A percentile compares a stretch with the other conserved stretches of the same genome.
phyloP scores from a whole-genome alignment of 2,329 filamentous ascomycete species.

The Chrysoporthe austroafricana region DNA sequence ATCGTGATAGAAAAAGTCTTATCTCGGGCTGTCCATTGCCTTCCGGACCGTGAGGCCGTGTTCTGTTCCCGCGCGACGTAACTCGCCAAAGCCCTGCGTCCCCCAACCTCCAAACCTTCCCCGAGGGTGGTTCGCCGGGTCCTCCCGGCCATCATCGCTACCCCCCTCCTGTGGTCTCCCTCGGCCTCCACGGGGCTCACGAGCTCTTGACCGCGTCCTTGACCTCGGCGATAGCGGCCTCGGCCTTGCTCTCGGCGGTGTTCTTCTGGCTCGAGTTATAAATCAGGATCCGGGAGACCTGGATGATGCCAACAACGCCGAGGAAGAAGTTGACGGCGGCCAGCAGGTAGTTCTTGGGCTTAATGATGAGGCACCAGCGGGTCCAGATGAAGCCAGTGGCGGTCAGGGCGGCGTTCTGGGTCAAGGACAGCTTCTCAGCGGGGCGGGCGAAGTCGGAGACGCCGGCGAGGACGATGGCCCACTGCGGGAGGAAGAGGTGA shows the following conservation, averaged over 20 bases:
- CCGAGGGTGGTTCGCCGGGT: not conserved
- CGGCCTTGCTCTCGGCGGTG: constrained; percentile 19
- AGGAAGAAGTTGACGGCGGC: constrained; percentile 99
- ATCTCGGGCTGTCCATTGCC: not conserved
- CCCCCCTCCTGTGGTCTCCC: not conserved
- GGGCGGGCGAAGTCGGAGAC: constrained; percentile 90
- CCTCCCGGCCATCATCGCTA: not conserved
- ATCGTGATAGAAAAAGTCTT: not conserved
- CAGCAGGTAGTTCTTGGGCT: constrained; percentile 89
- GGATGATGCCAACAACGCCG: constrained; percentile 81
- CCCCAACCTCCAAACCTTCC: not conserved
- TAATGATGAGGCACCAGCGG: constrained; percentile 97
- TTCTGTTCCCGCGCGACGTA: not conserved
- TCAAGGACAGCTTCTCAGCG: constrained; percentile 88
- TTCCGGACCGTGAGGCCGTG: not conserved
- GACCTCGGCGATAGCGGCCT: constrained; percentile 35
- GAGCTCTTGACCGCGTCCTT: constrained; percentile 42
- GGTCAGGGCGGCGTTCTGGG: constrained; percentile 88
- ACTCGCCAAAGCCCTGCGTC: not conserved
- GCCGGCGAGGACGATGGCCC: constrained; percentile 90
- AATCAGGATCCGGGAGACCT: constrained; percentile 75
- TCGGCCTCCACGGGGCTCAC: not conserved
- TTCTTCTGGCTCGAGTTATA: constrained; percentile 67
- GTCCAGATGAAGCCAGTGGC: constrained; percentile 97
- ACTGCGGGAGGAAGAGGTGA: constrained; percentile 58